Conservation (phyloP, 305 asterid species). For the Nicotiana rustica region DNA sequence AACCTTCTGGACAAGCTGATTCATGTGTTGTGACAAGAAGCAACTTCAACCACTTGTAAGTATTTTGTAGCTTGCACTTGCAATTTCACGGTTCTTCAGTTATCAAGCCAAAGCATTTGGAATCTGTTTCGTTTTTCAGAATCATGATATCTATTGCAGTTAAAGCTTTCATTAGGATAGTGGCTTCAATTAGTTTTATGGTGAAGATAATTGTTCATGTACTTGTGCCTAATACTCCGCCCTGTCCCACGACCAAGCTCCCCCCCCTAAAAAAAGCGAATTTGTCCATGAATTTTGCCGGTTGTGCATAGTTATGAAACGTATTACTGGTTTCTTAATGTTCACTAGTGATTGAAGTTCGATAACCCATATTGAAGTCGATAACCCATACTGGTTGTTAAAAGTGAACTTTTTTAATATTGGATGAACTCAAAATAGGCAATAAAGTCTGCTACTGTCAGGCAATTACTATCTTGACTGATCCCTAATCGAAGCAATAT, state of each 20-base stretch:
- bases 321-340: too few relatives aligned
- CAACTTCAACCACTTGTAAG: constrained; percentile 88
- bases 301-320: too few relatives aligned
- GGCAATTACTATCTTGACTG: too few relatives aligned
- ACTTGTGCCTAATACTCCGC: neutral
- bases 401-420: too few relatives aligned
- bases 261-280: too few relatives aligned
- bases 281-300: too few relatives aligned
- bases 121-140: neutral
- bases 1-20: constrained; percentile 78
- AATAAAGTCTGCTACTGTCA: too few relatives aligned
- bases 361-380: too few relatives aligned
- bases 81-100: constrained; percentile 24
- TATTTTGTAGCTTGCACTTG: constrained; percentile 26
- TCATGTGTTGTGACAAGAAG: constrained; percentile 66
- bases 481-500: too few relatives aligned
- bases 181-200: constrained; percentile 5
- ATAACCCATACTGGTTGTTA: too few relatives aligned
- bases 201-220: neutral
- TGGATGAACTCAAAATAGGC: too few relatives aligned
- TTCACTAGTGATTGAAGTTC: too few relatives aligned
- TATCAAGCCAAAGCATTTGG: constrained; percentile 19
- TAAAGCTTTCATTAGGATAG: neutral
- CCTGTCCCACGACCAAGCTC: neutral
- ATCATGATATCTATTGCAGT: neutral